Conservation (phyloP, 495 filamentous ascomycete species). For the Aspergillus hancockii region DNA sequence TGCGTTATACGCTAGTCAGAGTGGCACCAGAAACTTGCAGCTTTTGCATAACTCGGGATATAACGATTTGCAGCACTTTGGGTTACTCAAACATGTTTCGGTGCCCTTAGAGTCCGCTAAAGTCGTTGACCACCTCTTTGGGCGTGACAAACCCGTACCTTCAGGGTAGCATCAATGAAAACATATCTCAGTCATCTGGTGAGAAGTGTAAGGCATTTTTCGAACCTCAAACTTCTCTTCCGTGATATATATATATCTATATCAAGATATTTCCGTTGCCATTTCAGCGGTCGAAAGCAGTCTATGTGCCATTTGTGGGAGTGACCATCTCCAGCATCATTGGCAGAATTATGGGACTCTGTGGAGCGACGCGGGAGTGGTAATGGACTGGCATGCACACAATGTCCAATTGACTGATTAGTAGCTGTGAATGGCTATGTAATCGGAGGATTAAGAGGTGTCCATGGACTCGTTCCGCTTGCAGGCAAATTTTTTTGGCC, state of each 20-base stretch:
- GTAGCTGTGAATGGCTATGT: constrained; percentile 13
- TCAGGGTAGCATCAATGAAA: constrained; percentile 18
- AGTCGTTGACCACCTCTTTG: constrained; percentile 14
- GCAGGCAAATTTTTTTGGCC: constrained; percentile 12
- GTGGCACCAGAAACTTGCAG: constrained; percentile 18
- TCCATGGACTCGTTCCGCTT: constrained; percentile 15
- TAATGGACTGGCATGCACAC: constrained; percentile 3
- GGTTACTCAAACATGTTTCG: constrained; percentile 15
- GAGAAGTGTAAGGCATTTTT: constrained; percentile 15
- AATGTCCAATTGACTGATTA: constrained; percentile 8
- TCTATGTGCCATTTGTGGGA: constrained; percentile 3
- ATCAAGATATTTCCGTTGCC: constrained; percentile 16
- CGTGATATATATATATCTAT: constrained; percentile 18
- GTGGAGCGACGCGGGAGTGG: constrained; percentile 2
- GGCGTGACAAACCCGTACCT: constrained; percentile 13
- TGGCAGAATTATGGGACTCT: background rate
- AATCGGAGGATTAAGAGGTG: constrained; percentile 12
- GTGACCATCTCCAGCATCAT: constrained; percentile 9
- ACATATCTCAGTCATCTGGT: constrained; percentile 17
- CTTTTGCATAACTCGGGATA: constrained; percentile 16
- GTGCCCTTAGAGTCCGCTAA: constrained; percentile 17
- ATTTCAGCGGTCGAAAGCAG: constrained; percentile 7
- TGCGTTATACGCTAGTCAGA: constrained; percentile 14
- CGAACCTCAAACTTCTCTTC: constrained; percentile 6
- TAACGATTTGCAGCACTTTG: constrained; percentile 18